Evolutionary conservation across 176 grass and related monocot genomes (phyloP), one percentile per base, ranked within the genome.

Genomic region (Lolium rigidum): DNA sequence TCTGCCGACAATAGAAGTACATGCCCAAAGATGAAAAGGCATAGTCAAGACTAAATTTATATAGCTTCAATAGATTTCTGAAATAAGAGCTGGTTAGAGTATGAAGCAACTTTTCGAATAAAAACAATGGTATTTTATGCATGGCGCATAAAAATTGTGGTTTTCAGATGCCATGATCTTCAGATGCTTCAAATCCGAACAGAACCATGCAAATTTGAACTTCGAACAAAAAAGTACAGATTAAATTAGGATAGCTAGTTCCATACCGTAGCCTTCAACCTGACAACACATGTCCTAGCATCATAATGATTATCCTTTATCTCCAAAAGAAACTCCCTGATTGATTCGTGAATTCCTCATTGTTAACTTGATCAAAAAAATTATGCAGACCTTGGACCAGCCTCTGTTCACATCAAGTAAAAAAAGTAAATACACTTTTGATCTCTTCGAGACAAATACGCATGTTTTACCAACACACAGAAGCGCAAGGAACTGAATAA

Each of bases 291-390:
- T 68, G 84, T 86, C 63, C 84, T 92, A 71, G 92, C 95, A 91
- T 97, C 92, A 7, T 93, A 95, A 70, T 82, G 89, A 22, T 93
- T 93, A 73, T 90, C 91, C 90, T 93, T 94, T 82, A 95, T 84
- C 82, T 97, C 92, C 76, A 60, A 79, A 88, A 97, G 90, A 88
- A 95, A 97, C 70, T 97, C 95, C 72, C 83, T 90, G 82, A 95
- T 95, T 80, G 95, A 92, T 76, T 97, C 90, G 86, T 80, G 76
- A 84, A 78, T 88, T 95, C 89, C 66, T 93, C 88, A 79, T 78
- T 89, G 83, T 89, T 94, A 79, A 97, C 95, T 86, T 92, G 87
- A 89, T 90, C 76, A 78, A 97, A 92, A 75, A 97, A 81, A 74
- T 88, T 87, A 64, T 95, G 95, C 69, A 97, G 61, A 79, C 95